A percentile compares a stretch with the other conserved stretches of the same genome.
Conservation (phyloP, 169 alveolate species). For the Cyclospora cayetanensis region DNA sequence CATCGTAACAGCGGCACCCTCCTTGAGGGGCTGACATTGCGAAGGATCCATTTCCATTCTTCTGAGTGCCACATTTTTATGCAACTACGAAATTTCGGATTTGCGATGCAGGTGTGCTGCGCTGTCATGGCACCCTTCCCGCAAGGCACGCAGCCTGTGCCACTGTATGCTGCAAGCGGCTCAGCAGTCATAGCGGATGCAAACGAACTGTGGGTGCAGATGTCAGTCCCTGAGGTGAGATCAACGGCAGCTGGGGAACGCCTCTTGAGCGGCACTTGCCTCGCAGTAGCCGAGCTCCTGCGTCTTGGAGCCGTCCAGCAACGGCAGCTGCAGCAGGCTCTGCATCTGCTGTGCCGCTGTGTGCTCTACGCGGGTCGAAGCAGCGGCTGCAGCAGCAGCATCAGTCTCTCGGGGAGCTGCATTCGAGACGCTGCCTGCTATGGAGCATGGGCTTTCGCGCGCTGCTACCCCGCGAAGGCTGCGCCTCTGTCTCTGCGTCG, state of each 20-base stretch:
- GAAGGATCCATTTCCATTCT: too few species aligned
- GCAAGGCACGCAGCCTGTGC: background rate
- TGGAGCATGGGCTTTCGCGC: constrained; percentile 76
- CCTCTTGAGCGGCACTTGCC: constrained; percentile 69
- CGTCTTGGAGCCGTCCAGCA: constrained; percentile 54
- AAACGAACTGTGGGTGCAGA: background rate
- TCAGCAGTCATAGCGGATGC: background rate
- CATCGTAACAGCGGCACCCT: too few species aligned
- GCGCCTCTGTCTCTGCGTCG: background rate
- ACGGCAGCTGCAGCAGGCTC: constrained; percentile 25
- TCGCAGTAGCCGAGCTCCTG: constrained; percentile 76
- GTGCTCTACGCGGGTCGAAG: constrained; percentile 63
- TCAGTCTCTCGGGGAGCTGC: background rate
- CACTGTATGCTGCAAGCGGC: background rate
- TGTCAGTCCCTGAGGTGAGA: background rate
- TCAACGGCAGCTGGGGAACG: background rate
- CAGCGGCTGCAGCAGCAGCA: constrained; percentile 61
- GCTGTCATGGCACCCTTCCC: background rate
- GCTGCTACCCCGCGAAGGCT: constrained; percentile 47
- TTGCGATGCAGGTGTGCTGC: constrained; percentile 22
- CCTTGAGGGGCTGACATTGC: too few species aligned
- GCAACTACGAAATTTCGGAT: too few species aligned
- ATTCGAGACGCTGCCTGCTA: constrained; percentile 78
- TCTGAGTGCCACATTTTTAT: too few species aligned
- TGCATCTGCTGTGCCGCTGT: constrained; percentile 31